Evolutionary conservation across 208 protist species (phyloP).

Genomic region (Trypanosomatidae sp.): DNA sequence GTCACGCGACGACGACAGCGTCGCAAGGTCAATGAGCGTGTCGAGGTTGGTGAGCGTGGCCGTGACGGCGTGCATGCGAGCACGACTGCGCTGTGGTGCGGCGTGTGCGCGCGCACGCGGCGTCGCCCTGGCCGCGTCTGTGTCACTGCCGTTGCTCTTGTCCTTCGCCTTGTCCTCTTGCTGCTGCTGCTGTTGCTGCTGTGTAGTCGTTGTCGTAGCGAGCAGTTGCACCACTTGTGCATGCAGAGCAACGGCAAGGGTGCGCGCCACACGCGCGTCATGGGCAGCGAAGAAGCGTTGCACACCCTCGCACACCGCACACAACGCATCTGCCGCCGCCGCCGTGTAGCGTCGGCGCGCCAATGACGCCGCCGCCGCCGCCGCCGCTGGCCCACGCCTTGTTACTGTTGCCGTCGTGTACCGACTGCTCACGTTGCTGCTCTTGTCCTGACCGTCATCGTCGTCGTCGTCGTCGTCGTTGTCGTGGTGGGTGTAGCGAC

Average conservation of each 20-base stretch:
- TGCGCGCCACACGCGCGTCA: slow-evolving; percentile 24
- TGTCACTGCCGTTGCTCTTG: slow-evolving; percentile 3
- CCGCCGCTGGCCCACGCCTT: no score
- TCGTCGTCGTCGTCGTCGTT: not conserved
- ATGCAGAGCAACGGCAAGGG: slow-evolving; percentile 19
- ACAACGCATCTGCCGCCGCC: slow-evolving; percentile 2
- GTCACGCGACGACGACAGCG: slow-evolving; percentile 41
- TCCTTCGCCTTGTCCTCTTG: not conserved
- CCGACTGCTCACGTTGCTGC: no score
- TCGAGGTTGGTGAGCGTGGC: slow-evolving; percentile 22
- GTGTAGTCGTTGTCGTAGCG: no score
- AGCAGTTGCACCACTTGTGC: not conserved
- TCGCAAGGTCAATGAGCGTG: slow-evolving; percentile 54
- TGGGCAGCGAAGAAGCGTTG: slow-evolving; percentile 30
- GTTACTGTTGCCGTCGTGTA: no score
- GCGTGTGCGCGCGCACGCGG: no score
- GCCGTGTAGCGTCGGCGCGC: no score
- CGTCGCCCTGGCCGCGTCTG: no score
- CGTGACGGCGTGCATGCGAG: no score
- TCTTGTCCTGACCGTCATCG: no score
- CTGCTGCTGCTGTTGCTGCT: not conserved
- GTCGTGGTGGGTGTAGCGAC: not conserved
- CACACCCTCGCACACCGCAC: slow-evolving; percentile 29
- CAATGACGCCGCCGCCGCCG: no score
- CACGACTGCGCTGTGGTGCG: no score